phyloP scores from a whole-genome alignment of 306 rosid genomes.

The Cyamopsis tetragonoloba region DNA sequence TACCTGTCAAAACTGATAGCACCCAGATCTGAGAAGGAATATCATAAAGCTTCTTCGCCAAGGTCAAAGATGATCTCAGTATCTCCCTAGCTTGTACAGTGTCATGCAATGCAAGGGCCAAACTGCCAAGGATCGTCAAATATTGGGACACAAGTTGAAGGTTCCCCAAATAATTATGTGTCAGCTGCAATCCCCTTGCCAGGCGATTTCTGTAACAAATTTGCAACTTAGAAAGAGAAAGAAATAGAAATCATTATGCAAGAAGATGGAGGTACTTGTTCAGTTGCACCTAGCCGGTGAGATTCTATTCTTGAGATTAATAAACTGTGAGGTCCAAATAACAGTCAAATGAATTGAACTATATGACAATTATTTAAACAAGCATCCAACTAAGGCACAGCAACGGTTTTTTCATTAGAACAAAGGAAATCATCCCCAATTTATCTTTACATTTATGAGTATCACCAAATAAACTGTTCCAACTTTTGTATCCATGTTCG shows the following conservation, averaged over 20 bases:
- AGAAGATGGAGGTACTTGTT: not conserved
- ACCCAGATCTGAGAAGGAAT: slow-evolving; percentile 95
- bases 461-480: slow-evolving; percentile 1
- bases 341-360: not conserved
- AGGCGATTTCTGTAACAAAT: slow-evolving; percentile 71
- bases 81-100: slow-evolving; percentile 92
- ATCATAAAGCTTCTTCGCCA: slow-evolving; percentile 95
- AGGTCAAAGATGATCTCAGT: slow-evolving; percentile 85
- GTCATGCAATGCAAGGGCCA: slow-evolving; percentile 87
- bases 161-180: slow-evolving; percentile 84
- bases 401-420: not conserved
- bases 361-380: not conserved
- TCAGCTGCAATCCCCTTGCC: slow-evolving; percentile 94
- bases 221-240: slow-evolving; percentile 20
- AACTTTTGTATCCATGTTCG: slow-evolving; percentile 9
- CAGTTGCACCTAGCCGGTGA: not conserved
- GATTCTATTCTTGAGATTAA: not conserved
- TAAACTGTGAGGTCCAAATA: not conserved
- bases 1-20: slow-evolving; percentile 88
- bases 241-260: slow-evolving; percentile 17
- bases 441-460: not conserved
- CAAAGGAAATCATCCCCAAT: not conserved
- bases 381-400: not conserved
- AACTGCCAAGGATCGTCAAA: slow-evolving; percentile 90
- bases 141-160: slow-evolving; percentile 94